Conservation (phyloP, 345 rosid genomes). For the Crucihimalaya himalaica region DNA sequence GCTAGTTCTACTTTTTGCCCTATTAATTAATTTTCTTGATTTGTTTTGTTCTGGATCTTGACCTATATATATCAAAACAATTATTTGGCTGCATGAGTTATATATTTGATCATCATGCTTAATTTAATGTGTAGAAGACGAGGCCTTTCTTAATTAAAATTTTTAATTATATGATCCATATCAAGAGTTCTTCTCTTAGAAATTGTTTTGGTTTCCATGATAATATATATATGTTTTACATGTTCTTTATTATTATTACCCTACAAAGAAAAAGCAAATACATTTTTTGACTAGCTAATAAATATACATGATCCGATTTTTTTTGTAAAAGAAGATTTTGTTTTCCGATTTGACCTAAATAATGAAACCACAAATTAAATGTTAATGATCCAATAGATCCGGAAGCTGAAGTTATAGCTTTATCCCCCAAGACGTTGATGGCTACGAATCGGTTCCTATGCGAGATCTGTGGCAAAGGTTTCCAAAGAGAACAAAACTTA, state of each 20-base stretch:
- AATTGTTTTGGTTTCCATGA: neutral
- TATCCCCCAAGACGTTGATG: slow-evolving; percentile 96
- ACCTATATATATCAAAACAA: slow-evolving; percentile 6
- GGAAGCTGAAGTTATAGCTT: slow-evolving; percentile 95
- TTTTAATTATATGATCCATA: slow-evolving; percentile 5
- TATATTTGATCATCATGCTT: neutral
- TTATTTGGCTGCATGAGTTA: slow-evolving; percentile 16
- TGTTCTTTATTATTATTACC: slow-evolving; percentile 2
- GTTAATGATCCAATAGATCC: slow-evolving; percentile 60
- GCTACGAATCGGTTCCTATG: slow-evolving; percentile 95
- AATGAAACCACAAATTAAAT: neutral
- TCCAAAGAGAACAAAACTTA: slow-evolving; percentile 95
- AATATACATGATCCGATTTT: slow-evolving; percentile 9
- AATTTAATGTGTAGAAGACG: slow-evolving; percentile 5
- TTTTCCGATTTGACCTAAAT: slow-evolving; percentile 18
- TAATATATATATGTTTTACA: slow-evolving; percentile 20
- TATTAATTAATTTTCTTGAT: slow-evolving; percentile 13
- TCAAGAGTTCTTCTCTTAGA: neutral
- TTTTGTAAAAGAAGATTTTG: neutral
- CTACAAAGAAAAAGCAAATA: neutral
- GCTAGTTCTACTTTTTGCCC: neutral
- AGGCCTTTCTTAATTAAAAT: neutral
- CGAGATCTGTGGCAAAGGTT: slow-evolving; percentile 93
- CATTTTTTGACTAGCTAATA: neutral
- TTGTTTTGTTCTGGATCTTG: slow-evolving; percentile 24